Conservation (phyloP, 2,329 filamentous ascomycete species). For the Ascosphaera apis region DNA sequence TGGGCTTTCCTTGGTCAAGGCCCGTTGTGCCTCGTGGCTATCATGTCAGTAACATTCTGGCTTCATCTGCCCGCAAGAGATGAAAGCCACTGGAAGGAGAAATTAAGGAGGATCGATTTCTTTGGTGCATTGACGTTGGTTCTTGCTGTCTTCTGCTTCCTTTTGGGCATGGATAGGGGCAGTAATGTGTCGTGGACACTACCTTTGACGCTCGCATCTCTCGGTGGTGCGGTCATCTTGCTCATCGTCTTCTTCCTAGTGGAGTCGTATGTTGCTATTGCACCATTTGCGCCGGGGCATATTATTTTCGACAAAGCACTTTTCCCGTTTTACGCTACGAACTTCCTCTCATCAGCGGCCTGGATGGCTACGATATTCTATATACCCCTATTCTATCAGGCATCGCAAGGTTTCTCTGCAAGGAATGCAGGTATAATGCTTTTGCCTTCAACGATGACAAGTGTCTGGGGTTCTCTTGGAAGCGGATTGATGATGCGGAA, state of each 20-base stretch:
- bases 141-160: slow-evolving; percentile 38
- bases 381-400: slow-evolving; percentile 58
- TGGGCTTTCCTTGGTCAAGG: slow-evolving; percentile 54
- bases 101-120: slow-evolving; percentile 49
- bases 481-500: slow-evolving; percentile 44
- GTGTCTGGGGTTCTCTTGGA: slow-evolving; percentile 40
- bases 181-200: slow-evolving; percentile 47
- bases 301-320: slow-evolving; percentile 46
- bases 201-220: slow-evolving; percentile 31
- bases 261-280: slow-evolving; percentile 41
- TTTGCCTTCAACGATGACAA: slow-evolving; percentile 39
- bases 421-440: slow-evolving; percentile 35
- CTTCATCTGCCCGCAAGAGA: slow-evolving; percentile 38
- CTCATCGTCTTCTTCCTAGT: slow-evolving; percentile 45
- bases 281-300: slow-evolving; percentile 53
- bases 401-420: slow-evolving; percentile 36
- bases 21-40: slow-evolving; percentile 43
- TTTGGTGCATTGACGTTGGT: slow-evolving; percentile 45
- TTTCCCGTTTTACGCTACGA: slow-evolving; percentile 44
- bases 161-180: slow-evolving; percentile 49
- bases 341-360: slow-evolving; percentile 46
- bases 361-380: slow-evolving; percentile 43
- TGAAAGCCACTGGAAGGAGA: slow-evolving; percentile 38
- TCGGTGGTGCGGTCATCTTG: slow-evolving; percentile 32
- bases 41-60: slow-evolving; percentile 37